Conservation (phyloP, 495 filamentous ascomycete species). For the Podospora australis region DNA sequence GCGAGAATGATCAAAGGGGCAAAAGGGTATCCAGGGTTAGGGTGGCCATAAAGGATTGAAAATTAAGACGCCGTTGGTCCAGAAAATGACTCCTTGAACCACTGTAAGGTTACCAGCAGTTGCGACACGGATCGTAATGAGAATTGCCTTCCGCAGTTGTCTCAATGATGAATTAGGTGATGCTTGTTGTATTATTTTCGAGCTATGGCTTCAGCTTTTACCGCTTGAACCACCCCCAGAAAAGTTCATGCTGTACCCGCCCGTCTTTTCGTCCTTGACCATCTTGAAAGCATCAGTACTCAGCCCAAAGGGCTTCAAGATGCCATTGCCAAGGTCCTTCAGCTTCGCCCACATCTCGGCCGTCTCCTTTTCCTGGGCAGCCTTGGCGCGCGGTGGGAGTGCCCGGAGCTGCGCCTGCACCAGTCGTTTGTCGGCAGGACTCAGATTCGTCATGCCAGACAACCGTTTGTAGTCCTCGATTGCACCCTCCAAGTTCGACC, state of each 20-base stretch:
- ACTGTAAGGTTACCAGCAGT: no score
- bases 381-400: slow-evolving; percentile 61
- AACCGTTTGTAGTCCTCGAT: slow-evolving; percentile 67
- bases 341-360: slow-evolving; percentile 95
- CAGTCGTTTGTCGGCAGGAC: slow-evolving; percentile 55
- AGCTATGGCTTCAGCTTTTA: no score
- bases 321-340: slow-evolving; percentile 85
- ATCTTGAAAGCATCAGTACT: slow-evolving; percentile 92
- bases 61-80: no score
- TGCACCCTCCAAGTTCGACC: slow-evolving; percentile 76
- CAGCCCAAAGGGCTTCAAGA: slow-evolving; percentile 88
- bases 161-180: no score
- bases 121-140: no score
- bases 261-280: slow-evolving; percentile 79
- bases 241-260: slow-evolving; percentile 91
- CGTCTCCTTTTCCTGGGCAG: slow-evolving; percentile 78
- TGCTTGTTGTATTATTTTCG: no score
- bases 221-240: no score
- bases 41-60: no score
- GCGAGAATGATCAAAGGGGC: no score
- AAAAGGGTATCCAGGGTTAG: no score
- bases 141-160: no score
- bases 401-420: slow-evolving; percentile 57
- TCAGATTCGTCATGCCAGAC: slow-evolving; percentile 50
- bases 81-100: no score